Evolutionary conservation across 2,329 filamentous ascomycete genomes (phyloP).

Genomic region (Ophiosphaerella korrae): DNA sequence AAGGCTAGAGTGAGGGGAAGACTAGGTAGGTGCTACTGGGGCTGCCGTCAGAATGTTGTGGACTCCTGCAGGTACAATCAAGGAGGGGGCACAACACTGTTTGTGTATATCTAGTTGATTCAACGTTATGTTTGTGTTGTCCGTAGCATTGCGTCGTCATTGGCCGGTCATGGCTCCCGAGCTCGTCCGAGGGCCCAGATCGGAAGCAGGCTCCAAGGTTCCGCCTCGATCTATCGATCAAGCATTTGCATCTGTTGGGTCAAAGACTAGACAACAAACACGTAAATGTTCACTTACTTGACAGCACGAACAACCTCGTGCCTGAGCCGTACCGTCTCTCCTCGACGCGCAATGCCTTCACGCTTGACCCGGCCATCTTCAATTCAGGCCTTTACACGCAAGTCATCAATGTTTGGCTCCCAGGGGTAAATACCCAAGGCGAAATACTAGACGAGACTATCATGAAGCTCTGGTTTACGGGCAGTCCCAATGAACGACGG

Average conservation of each 20-base stretch:
- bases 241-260: too few relatives aligned
- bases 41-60: too few relatives aligned
- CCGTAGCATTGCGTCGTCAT: too few relatives aligned
- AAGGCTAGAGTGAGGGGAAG: slow-evolving; percentile 16
- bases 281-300: slow-evolving; percentile 10
- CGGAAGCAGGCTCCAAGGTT: too few relatives aligned
- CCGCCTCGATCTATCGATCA: too few relatives aligned
- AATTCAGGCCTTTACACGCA: slow-evolving; percentile 46
- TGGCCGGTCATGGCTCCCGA: too few relatives aligned
- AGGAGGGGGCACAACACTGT: background rate
- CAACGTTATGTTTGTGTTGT: too few relatives aligned
- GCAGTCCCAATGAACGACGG: slow-evolving; percentile 37
- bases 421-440: slow-evolving; percentile 34
- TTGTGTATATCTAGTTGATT: background rate
- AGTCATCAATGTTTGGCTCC: slow-evolving; percentile 49
- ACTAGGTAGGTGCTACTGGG: background rate
- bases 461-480: slow-evolving; percentile 47
- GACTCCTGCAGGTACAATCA: background rate
- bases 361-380: slow-evolving; percentile 48
- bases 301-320: slow-evolving; percentile 7
- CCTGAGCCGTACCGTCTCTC: slow-evolving; percentile 3
- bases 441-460: slow-evolving; percentile 26
- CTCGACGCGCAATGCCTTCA: slow-evolving; percentile 36
- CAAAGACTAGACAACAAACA: too few relatives aligned
- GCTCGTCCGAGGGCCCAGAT: too few relatives aligned